Base-by-base conservation (phyloP, 495 filamentous ascomycete genomes). In the Aspergillus conjunctus region DNA sequence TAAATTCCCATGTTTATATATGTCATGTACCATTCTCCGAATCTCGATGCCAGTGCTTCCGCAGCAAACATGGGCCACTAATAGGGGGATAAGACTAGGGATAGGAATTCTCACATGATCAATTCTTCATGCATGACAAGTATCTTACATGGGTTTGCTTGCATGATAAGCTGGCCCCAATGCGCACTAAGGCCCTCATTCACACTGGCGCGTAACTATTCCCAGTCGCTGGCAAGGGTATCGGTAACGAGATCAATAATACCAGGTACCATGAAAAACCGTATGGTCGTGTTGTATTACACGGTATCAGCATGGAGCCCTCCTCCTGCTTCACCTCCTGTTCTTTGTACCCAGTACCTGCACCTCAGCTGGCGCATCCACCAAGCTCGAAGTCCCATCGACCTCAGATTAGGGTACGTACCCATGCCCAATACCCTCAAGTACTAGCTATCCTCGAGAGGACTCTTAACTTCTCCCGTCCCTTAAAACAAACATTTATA, bases 41-140 rank as follows among this genome's bases (percentile, higher is more conserved):
- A 41, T 5, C 26, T 20, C 44, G 34, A 51, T 39, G 56, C 56
- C 45, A 58, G 34, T 33, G n/a, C 56, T 51, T 53, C 57, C 45
- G 48, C 59, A 61, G 59, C 59, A 62, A 44, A 51, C 54, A 57
- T 51, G 45, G n/a, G 33, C 37, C 44, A 39, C 51, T 63, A 44
- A 52, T 56, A 54, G 26, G 51, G 26, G 37, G 50, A 57, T 59
- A 51, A 51, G 21, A 41, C 10, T 17, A 53, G 41, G 57, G 30
- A 41, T 34, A 45, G 51, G 31, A 46, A 58, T 57, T 54, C 66
- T 68, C 74, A 77, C 74, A 77, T 77, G 74, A 77, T 72, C 66
- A 46, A 60, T 62, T 74, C 73, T 77, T 73, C 74, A 77, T 77
- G 74, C 74, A 67, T 45, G 62, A 65, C 62, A 65, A 54, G 32